Conservation (phyloP, 108 stramenopile species). For the Cyclotella atomus region DNA sequence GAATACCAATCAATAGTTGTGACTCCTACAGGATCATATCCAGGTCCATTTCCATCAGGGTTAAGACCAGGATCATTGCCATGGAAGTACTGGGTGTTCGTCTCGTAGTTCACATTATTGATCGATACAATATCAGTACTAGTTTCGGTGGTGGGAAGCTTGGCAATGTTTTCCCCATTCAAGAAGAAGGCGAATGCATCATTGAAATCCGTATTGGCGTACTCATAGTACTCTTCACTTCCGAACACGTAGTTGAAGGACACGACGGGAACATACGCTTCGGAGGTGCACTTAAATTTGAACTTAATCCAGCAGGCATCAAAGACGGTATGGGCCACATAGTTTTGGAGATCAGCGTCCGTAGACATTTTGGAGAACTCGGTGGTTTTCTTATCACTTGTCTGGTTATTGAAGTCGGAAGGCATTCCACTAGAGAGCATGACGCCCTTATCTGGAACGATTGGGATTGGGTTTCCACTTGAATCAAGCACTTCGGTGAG, state of each 20-base stretch:
- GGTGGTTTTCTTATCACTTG: slow-evolving; percentile 5
- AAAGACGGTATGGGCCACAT: slow-evolving; percentile 8
- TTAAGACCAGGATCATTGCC: slow-evolving; percentile 46
- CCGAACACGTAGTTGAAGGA: slow-evolving; percentile 47
- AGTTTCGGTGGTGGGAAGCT: slow-evolving; percentile 10
- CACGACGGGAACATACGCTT: slow-evolving; percentile 26
- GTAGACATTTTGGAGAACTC: background rate
- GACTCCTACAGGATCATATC: slow-evolving; percentile 9
- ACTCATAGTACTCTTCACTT: slow-evolving; percentile 50
- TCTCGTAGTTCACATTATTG: slow-evolving; percentile 49
- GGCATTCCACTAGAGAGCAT: slow-evolving; percentile 31
- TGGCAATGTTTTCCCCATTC: slow-evolving; percentile 38
- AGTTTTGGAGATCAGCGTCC: background rate
- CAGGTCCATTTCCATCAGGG: slow-evolving; percentile 4
- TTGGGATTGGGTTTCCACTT: background rate
- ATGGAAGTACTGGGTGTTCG: slow-evolving; percentile 34
- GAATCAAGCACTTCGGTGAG: background rate
- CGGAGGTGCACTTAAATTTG: slow-evolving; percentile 31
- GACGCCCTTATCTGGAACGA: slow-evolving; percentile 25
- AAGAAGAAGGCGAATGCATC: slow-evolving; percentile 48
- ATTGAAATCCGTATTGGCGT: slow-evolving; percentile 40
- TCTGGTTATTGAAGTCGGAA: slow-evolving; percentile 14
- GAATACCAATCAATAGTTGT: slow-evolving; percentile 13
- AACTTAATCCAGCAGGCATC: slow-evolving; percentile 41
- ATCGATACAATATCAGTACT: slow-evolving; percentile 18